Evolutionary conservation across 768 basidiomycete genomes (phyloP), one percentile per base, ranked within the genome.

Genomic region (Boletus insuetus): DNA sequence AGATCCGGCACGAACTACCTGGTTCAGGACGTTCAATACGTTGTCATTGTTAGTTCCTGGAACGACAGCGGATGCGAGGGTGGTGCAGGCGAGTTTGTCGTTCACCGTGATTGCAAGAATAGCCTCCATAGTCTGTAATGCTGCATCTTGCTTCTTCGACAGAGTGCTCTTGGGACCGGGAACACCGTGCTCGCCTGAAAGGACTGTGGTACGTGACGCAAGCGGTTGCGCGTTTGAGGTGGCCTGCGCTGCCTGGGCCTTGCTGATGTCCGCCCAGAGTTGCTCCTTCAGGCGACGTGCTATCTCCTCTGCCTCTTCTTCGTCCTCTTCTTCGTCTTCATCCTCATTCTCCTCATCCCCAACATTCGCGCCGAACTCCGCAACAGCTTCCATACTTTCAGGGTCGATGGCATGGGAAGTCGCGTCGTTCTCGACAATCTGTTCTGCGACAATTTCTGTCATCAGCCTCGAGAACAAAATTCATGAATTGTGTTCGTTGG

Each of bases 261-360:
- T 85, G 63, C 73, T 82, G 46, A 91, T 86, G 61, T 89, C 87
- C 4, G 88, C 89, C 82, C 84, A 86, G 7, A 91, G 76, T 55
- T 91, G 83, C 59, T 87, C 87, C n/a, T 86, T 84, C 31, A 92
- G 72, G 26, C 85, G 76, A 44, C 85, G 79, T 6, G 87, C 87
- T 61, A 89, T 88, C 62, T 85, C 87, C 58, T 86, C 82, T 3
- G 87, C 88, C 54, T 89, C 84, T 6, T 85, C 86, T 24, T 66
- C 64, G 13, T 66, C 64, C 22, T 82, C 80, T 37, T 85, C 83
- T 4, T 83, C 81, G 9, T 81, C 81, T 2, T 78, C 79, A 2
- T 76, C 80, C 35, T 79, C 77, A 31, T 74, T 72, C 7, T 72
- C 76, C 32, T 73, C 77, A 17, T 75, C 75, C 34, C 75, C 78